Evolutionary conservation across 768 basidiomycete genomes (phyloP).

Genomic region (Neoboletus brunneissimus): DNA sequence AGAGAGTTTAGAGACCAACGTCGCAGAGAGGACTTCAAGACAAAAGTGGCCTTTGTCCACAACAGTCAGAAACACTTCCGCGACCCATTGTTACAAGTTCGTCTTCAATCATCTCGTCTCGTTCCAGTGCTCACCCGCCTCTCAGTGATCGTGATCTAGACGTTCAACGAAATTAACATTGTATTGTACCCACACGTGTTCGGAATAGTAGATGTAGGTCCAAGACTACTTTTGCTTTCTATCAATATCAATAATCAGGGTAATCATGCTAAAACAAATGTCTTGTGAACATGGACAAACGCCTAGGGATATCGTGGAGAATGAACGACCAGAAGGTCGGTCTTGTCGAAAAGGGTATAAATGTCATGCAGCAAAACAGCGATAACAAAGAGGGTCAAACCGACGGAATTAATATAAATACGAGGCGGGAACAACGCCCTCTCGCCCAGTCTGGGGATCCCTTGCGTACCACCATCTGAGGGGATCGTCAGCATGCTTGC

Average conservation of each 20-base stretch:
- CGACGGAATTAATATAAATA: slow-evolving; percentile 70
- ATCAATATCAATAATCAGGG: slow-evolving; percentile 10
- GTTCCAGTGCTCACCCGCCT: slow-evolving; percentile 2
- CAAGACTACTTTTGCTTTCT: slow-evolving; percentile 16
- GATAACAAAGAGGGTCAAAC: slow-evolving; percentile 29
- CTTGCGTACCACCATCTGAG: slow-evolving; percentile 92
- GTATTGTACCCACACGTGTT: not conserved
- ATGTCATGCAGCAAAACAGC: slow-evolving; percentile 28
- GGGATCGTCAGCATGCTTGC: slow-evolving; percentile 10
- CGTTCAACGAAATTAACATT: slow-evolving; percentile 3
- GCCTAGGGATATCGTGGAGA: slow-evolving; percentile 27
- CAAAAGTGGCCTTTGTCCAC: slow-evolving; percentile 71
- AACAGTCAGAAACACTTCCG: slow-evolving; percentile 90
- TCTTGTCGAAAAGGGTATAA: slow-evolving; percentile 40
- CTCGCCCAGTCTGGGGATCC: slow-evolving; percentile 71
- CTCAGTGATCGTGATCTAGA: slow-evolving; percentile 20
- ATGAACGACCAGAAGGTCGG: slow-evolving; percentile 38
- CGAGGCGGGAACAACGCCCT: slow-evolving; percentile 89
- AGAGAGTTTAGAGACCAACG: slow-evolving; percentile 80
- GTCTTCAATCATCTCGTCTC: not conserved
- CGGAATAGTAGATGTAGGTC: not conserved
- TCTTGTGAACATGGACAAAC: slow-evolving; percentile 16
- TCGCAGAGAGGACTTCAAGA: slow-evolving; percentile 79
- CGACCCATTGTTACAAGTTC: slow-evolving; percentile 64
- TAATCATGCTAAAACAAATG: slow-evolving; percentile 9